Percentiles rank a stretch among this genome's conserved stretches.
Evolutionary conservation across 1,284 basidiomycete genomes (phyloP).

Genomic region (Puccinia coronata): DNA sequence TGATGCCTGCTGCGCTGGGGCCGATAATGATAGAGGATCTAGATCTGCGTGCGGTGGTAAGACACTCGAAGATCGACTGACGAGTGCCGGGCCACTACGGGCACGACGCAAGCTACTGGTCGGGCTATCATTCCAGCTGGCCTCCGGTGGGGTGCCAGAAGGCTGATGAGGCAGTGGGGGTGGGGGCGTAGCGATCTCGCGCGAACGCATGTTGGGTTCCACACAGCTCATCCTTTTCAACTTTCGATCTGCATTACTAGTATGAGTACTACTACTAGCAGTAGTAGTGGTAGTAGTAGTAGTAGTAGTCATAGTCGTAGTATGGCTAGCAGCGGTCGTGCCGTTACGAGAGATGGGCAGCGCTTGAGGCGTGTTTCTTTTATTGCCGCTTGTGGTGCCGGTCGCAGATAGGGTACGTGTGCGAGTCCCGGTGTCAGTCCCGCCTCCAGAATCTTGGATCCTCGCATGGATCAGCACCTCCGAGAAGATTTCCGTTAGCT

Average conservation of each 20-base stretch:
- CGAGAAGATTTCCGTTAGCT: slow-evolving; percentile 48
- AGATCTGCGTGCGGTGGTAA: slow-evolving; percentile 6
- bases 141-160: background rate
- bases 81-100: slow-evolving; percentile 32
- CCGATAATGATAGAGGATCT: background rate
- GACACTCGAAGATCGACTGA: background rate
- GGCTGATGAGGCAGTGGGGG: slow-evolving; percentile 23
- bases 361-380: slow-evolving; percentile 9
- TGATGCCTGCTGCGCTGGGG: background rate
- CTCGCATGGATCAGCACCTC: slow-evolving; percentile 31
- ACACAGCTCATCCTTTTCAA: slow-evolving; percentile 46
- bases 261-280: too few species aligned
- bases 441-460: slow-evolving; percentile 28
- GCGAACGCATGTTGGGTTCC: slow-evolving; percentile 23
- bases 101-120: slow-evolving; percentile 42
- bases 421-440: background rate
- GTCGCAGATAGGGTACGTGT: slow-evolving; percentile 45
- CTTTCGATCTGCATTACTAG: slow-evolving; percentile 20
- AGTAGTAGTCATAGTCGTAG: too few species aligned
- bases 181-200: slow-evolving; percentile 3
- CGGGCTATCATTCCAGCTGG: background rate
- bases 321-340: background rate
- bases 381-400: background rate
- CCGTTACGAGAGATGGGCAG: background rate
- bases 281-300: too few species aligned